Percentiles rank a stretch among this genome's conserved stretches.
phyloP scores from a whole-genome alignment of 2,329 filamentous ascomycete species.

The Rugonectria rugulosa region DNA sequence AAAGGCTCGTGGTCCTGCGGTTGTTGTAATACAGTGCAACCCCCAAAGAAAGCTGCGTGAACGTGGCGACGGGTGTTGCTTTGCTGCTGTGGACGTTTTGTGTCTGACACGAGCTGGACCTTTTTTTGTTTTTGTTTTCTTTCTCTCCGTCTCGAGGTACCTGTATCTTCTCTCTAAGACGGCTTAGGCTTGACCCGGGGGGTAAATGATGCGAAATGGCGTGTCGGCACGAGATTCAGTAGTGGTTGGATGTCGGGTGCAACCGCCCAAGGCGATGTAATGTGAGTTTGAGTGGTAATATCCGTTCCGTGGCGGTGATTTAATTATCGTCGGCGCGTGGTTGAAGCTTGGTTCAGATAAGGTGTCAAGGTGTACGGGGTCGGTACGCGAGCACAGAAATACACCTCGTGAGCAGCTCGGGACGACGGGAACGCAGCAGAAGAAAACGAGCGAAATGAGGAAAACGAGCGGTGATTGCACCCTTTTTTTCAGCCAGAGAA shows the following conservation, averaged over 20 bases:
- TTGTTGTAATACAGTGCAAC: too few species aligned
- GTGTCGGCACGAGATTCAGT: conserved; percentile 5
- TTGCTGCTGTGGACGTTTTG: not conserved
- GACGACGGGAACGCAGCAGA: not conserved
- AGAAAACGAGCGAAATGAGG: conserved; percentile 12
- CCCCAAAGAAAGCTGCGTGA: too few species aligned
- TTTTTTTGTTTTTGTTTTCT: conserved; percentile 11
- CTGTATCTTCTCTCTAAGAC: too few species aligned
- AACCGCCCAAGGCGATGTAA: conserved; percentile 6
- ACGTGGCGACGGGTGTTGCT: not conserved
- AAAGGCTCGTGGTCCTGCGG: too few species aligned
- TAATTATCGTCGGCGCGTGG: conserved; percentile 9
- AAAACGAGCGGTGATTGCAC: conserved; percentile 14
- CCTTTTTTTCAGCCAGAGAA: too few species aligned
- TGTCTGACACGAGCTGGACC: conserved; percentile 9
- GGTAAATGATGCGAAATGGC: too few species aligned
- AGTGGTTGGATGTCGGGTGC: conserved; percentile 4
- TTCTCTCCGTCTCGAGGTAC: too few species aligned
- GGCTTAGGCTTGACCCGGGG: too few species aligned
- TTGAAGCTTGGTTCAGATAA: not conserved
- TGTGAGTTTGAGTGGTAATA: not conserved
- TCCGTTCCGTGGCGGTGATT: not conserved
- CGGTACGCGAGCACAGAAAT: not conserved
- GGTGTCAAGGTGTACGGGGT: conserved; percentile 5
- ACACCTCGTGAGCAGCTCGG: not conserved